Evolutionary conservation across 441 rosid genomes (phyloP), one percentile per base, ranked within the genome.

Genomic region (Adansonia rubrostipa): DNA sequence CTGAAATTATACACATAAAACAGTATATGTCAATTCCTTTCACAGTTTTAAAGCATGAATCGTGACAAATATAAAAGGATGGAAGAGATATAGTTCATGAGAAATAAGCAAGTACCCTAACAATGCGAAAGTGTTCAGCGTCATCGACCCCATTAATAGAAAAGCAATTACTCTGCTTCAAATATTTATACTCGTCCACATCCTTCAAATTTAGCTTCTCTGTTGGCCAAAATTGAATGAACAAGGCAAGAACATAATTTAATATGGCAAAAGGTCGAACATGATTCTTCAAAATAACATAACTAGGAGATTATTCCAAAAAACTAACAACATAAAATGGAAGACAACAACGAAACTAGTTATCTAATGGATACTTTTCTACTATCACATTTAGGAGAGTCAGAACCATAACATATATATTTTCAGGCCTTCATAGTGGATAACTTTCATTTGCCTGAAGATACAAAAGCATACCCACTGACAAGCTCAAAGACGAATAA

Each of bases 131-230:
- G 61, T 82, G 91, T 71, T 93, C 93, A 66, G 93, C 93, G 80
- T 97, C 99, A 77, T 93, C 92, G 75, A 97, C 93, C 83, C 98
- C 94, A 68, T 80, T 73, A 79, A 97, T 89, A 24, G 92, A 83
- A 84, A 86, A 91, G 79, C 99, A 97, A 77, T 86, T 85, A 86
- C 99, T 95, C 89, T 94, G 99, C 77, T 84, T 88, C 90, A 97
- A 82, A 83, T 95, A 97, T 70, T 89, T 92, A 74, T 91, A 97
- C 77, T 93, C 99, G 42, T 88, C 80, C 80, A 92, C 95, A 64
- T 81, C 89, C 88, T 80, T 88, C 90, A 97, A 89, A 84, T 89
- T 89, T 71, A 95, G 87, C 89, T 93, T 97, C 84, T 89, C 99
- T 97, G 92, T 66, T 62, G 63, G 73, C 71, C 79, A 79, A 77